A percentile compares a stretch with the other conserved stretches of the same genome.
phyloP scores from a whole-genome alignment of 805 yeast species.

The Lachancea mirantina region DNA sequence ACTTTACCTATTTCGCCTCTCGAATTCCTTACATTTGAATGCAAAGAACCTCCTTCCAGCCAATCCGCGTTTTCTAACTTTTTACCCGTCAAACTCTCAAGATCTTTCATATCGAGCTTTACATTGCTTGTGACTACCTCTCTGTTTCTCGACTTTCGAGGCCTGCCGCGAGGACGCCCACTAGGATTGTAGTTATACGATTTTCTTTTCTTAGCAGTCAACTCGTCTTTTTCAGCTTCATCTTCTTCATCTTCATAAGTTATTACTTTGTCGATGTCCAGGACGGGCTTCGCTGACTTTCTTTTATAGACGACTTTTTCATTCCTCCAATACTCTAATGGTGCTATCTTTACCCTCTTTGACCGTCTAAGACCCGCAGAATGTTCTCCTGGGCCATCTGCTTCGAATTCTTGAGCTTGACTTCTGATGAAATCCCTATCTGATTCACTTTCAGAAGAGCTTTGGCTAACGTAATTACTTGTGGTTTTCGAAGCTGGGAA shows the following conservation, averaged over 20 bases:
- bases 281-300: conserved; percentile 36
- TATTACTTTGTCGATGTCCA: conserved; percentile 52
- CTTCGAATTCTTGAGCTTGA: conserved; percentile 15
- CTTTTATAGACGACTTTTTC: conserved; percentile 61
- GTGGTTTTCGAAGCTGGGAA: no score
- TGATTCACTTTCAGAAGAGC: conserved; percentile 17
- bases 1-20: conserved; percentile 19
- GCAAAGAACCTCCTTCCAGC: conserved; percentile 25
- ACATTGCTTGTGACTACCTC: conserved; percentile 1
- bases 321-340: conserved; percentile 79
- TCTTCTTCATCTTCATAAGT: conserved; percentile 33
- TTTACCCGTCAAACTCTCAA: conserved; percentile 21
- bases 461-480: no score
- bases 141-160: no score
- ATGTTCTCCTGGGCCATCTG: conserved; percentile 15
- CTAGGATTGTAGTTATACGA: conserved; percentile 22
- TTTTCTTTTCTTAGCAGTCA: conserved; percentile 10
- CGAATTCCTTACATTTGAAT: conserved; percentile 25
- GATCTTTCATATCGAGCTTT: conserved; percentile 18
- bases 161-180: conserved; percentile 26
- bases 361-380: conserved; percentile 50
- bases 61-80: conserved; percentile 20
- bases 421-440: conserved; percentile 21
- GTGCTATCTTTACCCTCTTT: conserved; percentile 55
- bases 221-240: conserved; percentile 12